phyloP scores from a whole-genome alignment of 495 filamentous ascomycete genomes.

The Penicillium nucicola region DNA sequence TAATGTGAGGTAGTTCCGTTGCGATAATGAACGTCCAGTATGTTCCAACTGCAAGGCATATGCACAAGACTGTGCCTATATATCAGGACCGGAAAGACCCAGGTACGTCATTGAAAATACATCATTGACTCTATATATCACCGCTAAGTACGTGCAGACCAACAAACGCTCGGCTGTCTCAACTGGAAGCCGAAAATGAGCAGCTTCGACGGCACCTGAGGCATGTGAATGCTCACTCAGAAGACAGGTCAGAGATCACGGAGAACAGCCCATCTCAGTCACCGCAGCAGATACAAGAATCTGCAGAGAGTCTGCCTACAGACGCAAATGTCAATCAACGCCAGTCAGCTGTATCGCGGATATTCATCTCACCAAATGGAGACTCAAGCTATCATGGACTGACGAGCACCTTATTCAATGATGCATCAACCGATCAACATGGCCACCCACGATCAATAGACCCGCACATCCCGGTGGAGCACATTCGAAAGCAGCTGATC shows the following conservation, averaged over 20 bases:
- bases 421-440: slow-evolving; percentile 17
- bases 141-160: slow-evolving; percentile 10
- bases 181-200: slow-evolving; percentile 25
- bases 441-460: neutral
- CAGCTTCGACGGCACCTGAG: slow-evolving; percentile 14
- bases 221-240: neutral
- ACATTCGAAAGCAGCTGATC: slow-evolving; percentile 19
- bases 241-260: neutral
- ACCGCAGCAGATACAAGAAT: neutral
- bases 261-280: neutral
- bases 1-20: slow-evolving; percentile 21
- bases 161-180: slow-evolving; percentile 22
- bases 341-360: slow-evolving; percentile 18
- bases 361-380: slow-evolving; percentile 23
- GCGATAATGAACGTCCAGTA: slow-evolving; percentile 25
- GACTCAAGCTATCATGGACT: slow-evolving; percentile 32
- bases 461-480: slow-evolving; percentile 11
- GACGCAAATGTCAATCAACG: neutral
- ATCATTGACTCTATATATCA: neutral
- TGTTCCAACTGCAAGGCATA: slow-evolving; percentile 25
- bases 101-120: slow-evolving; percentile 12
- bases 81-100: slow-evolving; percentile 2
- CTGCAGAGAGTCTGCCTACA: neutral
- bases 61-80: slow-evolving; percentile 17
- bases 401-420: slow-evolving; percentile 31